These are phyloP conservation scores for Cladorrhinum samala DNA, from an alignment of 495 filamentous ascomycete genomes.

Conservation along the genomic window DNA sequence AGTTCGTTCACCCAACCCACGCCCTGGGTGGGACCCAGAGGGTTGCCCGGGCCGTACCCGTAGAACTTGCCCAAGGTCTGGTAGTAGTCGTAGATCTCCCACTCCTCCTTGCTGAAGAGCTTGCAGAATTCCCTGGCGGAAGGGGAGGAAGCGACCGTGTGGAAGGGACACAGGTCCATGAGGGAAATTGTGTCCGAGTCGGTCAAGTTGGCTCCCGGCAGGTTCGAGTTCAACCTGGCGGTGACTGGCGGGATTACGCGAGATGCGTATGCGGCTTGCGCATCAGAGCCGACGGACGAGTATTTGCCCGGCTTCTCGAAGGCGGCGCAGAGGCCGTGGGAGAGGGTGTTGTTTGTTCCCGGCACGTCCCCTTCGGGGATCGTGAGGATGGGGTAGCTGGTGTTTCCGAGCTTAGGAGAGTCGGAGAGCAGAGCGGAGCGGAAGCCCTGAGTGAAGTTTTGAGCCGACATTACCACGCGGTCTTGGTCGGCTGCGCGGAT, in stretches of 20 bases:
- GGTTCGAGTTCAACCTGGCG: constrained; percentile 52
- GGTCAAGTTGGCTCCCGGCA: constrained; percentile 55
- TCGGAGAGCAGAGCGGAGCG: constrained; percentile 50
- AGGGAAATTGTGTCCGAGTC: constrained; percentile 53
- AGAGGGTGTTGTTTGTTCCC: constrained; percentile 67
- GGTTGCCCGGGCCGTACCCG: constrained; percentile 63
- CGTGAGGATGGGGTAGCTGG: constrained; percentile 62
- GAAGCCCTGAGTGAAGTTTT: constrained; percentile 68
- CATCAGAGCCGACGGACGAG: constrained; percentile 38
- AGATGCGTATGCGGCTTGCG: constrained; percentile 47
- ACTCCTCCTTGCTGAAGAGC: constrained; percentile 65
- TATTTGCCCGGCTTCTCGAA: constrained; percentile 48
- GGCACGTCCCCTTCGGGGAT: constrained; percentile 25
- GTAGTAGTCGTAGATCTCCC: constrained; percentile 69
- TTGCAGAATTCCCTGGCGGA: constrained; percentile 54
- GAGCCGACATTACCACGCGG: constrained; percentile 67
- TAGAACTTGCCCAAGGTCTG: constrained; percentile 76
- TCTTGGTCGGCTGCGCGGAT: constrained; percentile 62
- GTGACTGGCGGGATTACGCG: constrained; percentile 59
- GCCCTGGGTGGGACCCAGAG: constrained; percentile 71
- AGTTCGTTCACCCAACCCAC: constrained; percentile 82
- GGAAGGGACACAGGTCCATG: constrained; percentile 84
- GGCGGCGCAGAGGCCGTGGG: constrained; percentile 58
- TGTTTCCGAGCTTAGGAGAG: constrained; percentile 41
- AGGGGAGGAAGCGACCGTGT: constrained; percentile 52